Base-by-base conservation (phyloP, 2,329 filamentous ascomycete species). In the Sporothrix humicola region DNA sequence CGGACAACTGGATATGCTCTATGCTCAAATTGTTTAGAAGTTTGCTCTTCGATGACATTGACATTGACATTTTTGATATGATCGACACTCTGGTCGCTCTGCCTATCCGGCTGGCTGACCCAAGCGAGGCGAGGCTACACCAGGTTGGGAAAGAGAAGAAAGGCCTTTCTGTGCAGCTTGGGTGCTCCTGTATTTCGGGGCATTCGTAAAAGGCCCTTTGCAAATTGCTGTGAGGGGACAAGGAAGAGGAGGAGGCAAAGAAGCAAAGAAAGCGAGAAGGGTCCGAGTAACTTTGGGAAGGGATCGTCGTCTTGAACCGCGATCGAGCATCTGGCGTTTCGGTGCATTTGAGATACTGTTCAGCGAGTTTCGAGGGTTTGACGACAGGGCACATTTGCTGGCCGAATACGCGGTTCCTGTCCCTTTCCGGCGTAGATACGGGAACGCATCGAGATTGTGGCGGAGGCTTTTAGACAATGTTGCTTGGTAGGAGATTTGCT, bases 391-490 rank as follows among this genome's bases (percentile, higher is more conserved):
- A 54, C 3, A 17, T 8, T 3, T 48, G 46, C 65, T 52, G 44
- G 48, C 26, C 48, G 44, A 31, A 50, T 50, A 52, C 63, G 63
- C 44, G 66, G 48, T 48, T 46, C 50, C 37, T 70, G 52, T 26
- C 68, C 52, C 31, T 10, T 58, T 69, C 37, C 23, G 56, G 69
- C 69, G 69, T 71, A 71, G 69, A 71, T 71, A 61, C 54, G 69
- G 50, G 69, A 59, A 71, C 42, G 69, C 69, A 61, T 71, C 69
- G 56, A 61, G 54, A 71, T 71, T 56, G 54, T 58, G 69, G 54
- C 69, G 54, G 56, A 71, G 68, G 52, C 65, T 26, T 46, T n/a
- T 63, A 17, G 59, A 63, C 59, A 37, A 8, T 12, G 26, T 15
- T 26, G 26, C 17, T 37, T 59, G 56, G 26, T 15, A 37, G 56